phyloP scores from a whole-genome alignment of 2,329 filamentous ascomycete genomes.

The Penicillium polonicum region DNA sequence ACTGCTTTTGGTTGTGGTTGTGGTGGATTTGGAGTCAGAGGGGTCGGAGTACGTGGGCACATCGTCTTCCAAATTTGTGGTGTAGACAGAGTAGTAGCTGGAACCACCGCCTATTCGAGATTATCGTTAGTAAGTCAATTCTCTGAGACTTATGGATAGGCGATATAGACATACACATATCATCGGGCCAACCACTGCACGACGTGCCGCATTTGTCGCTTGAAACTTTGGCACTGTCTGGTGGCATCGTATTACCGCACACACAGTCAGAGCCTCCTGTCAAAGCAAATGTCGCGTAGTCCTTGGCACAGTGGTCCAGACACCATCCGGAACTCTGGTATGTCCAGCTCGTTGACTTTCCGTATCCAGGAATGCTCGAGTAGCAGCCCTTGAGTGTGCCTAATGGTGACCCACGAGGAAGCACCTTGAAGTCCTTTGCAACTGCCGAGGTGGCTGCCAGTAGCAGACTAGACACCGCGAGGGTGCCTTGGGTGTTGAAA shows the following conservation, averaged over 20 bases:
- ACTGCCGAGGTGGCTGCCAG: constrained; percentile 23
- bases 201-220: constrained; percentile 62
- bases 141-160: neutral
- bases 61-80: constrained; percentile 50
- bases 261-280: constrained; percentile 64
- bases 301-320: constrained; percentile 49
- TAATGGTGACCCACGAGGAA: constrained; percentile 13
- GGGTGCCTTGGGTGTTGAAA: constrained; percentile 26
- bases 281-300: constrained; percentile 62
- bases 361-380: constrained; percentile 46
- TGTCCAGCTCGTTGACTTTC: constrained; percentile 49
- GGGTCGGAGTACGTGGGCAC: constrained; percentile 31
- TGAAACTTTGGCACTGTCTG: constrained; percentile 53
- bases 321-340: constrained; percentile 59
- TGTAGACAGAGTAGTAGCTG: constrained; percentile 51
- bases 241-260: constrained; percentile 70
- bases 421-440: constrained; percentile 20
- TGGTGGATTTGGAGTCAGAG: constrained; percentile 14
- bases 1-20: constrained; percentile 23
- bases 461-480: constrained; percentile 29
- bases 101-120: constrained; percentile 56
- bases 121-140: constrained; percentile 24
- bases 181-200: constrained; percentile 62
- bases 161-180: constrained; percentile 60
- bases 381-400: constrained; percentile 52